Percentiles rank a stretch among this genome's conserved stretches.
Conservation (phyloP, 176 grass and related monocot species). For the Phyllostachys edulis region DNA sequence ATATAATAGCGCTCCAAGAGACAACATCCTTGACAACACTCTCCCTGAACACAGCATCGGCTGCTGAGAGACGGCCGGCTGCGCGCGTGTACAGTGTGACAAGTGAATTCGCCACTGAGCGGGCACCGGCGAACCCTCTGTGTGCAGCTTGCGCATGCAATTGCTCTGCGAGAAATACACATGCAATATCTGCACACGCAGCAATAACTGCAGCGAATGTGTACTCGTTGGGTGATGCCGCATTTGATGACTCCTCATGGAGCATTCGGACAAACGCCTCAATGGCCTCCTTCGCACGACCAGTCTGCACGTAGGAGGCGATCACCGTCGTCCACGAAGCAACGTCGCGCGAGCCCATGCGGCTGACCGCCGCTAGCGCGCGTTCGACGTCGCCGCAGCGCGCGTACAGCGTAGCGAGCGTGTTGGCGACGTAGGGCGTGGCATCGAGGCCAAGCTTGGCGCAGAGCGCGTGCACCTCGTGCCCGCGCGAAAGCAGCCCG, state of each 20-base stretch:
- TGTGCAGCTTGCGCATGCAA: conserved; percentile 50
- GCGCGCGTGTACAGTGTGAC: conserved; percentile 45
- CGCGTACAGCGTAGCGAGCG: conserved; percentile 47
- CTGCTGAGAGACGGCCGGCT: conserved; percentile 27
- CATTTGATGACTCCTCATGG: not conserved
- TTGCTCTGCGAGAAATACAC: conserved; percentile 40
- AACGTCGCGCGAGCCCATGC: conserved; percentile 44
- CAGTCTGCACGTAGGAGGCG: conserved; percentile 42
- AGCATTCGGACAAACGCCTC: conserved; percentile 48
- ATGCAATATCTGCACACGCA: conserved; percentile 31
- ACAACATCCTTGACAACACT: conserved; percentile 52
- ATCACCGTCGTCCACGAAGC: conserved; percentile 50
- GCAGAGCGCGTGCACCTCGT: conserved; percentile 51
- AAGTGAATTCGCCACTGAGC: conserved; percentile 55
- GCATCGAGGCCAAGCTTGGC: conserved; percentile 49
- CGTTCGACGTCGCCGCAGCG: conserved; percentile 12
- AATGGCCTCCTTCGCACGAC: conserved; percentile 40
- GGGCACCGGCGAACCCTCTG: conserved; percentile 27
- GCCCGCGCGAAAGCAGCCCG: conserved; percentile 34
- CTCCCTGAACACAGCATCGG: conserved; percentile 42
- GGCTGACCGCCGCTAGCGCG: conserved; percentile 25
- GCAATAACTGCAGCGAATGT: conserved; percentile 58
- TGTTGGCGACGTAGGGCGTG: conserved; percentile 48
- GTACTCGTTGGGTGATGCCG: conserved; percentile 48
- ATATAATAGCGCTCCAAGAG: conserved; percentile 65